A percentile compares a stretch with the other conserved stretches of the same genome.
Evolutionary conservation across 225 moss, liverwort and hornwort genomes (phyloP).

Genomic region (Antitrichia curtipendula): DNA sequence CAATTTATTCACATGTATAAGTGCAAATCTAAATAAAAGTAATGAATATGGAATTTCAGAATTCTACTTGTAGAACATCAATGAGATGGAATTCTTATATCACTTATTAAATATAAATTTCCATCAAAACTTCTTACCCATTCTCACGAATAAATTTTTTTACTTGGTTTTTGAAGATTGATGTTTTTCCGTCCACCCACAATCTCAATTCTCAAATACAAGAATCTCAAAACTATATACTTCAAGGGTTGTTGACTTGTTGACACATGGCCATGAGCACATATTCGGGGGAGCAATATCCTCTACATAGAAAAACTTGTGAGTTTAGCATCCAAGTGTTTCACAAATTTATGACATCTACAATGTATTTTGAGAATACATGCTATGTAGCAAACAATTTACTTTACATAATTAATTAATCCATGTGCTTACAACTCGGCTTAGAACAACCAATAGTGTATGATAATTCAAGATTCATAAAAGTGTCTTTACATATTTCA

Average conservation of each 20-base stretch:
- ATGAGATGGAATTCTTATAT: not conserved
- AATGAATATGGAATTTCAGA: not conserved
- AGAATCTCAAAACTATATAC: not conserved
- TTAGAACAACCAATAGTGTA: not conserved
- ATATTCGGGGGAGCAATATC: not conserved
- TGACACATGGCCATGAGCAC: not conserved
- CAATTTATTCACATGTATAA: not conserved
- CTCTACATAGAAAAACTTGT: not conserved
- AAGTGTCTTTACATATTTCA: not conserved
- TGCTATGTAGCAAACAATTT: not conserved
- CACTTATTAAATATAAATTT: not conserved
- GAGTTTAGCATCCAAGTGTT: not conserved
- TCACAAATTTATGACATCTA: not conserved
- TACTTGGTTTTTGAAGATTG: not conserved
- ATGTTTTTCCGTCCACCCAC: not conserved
- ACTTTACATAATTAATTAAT: not conserved
- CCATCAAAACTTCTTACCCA: not conserved
- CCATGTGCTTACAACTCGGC: not conserved
- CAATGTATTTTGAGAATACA: not conserved
- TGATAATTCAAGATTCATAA: no score
- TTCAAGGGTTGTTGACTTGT: not conserved
- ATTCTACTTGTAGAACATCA: not conserved
- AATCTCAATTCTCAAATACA: not conserved
- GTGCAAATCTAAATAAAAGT: not conserved
- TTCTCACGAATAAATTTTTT: not conserved